A percentile compares a stretch with the other conserved stretches of the same genome.
phyloP scores from a whole-genome alignment of 192 early-diverging fungal species.

The Backusella psychrophila region DNA sequence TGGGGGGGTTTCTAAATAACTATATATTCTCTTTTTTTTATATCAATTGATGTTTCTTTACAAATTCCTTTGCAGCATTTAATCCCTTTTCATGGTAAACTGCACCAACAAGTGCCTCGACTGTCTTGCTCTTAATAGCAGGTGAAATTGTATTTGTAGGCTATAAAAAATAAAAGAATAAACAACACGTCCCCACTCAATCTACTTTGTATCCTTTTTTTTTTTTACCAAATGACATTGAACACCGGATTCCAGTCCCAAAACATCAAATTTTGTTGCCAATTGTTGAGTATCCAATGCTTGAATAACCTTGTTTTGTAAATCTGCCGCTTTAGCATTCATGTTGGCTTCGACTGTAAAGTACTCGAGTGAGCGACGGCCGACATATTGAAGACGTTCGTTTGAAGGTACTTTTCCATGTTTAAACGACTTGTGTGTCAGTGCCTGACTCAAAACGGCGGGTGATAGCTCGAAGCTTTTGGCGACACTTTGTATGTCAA shows the following conservation, averaged over 20 bases:
- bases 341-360: slow-evolving; percentile 5
- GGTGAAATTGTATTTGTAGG: slow-evolving; percentile 7
- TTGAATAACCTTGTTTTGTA: background rate
- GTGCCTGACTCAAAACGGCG: slow-evolving; percentile 39
- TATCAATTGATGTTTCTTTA: slow-evolving; percentile 34
- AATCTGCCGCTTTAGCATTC: background rate
- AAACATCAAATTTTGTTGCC: slow-evolving; percentile 10
- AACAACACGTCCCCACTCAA: background rate
- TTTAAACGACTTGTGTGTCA: slow-evolving; percentile 50
- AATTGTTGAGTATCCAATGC: background rate
- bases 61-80: slow-evolving; percentile 42
- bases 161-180: background rate
- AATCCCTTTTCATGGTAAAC: slow-evolving; percentile 49
- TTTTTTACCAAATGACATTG: slow-evolving; percentile 13
- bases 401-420: slow-evolving; percentile 48
- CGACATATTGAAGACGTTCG: slow-evolving; percentile 32
- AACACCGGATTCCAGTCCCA: slow-evolving; percentile 8
- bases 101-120: slow-evolving; percentile 48
- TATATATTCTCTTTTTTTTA: background rate
- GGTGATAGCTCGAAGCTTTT: slow-evolving; percentile 26
- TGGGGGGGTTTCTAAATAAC: background rate
- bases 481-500: slow-evolving; percentile 20
- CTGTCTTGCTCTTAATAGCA: slow-evolving; percentile 34
- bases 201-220: background rate
- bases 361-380: slow-evolving; percentile 16